Percentiles rank a stretch among this genome's conserved stretches.
These are phyloP conservation scores for Sarcomyxa edulis DNA, from an alignment of 768 basidiomycete genomes.

Conservation along the genomic window DNA sequence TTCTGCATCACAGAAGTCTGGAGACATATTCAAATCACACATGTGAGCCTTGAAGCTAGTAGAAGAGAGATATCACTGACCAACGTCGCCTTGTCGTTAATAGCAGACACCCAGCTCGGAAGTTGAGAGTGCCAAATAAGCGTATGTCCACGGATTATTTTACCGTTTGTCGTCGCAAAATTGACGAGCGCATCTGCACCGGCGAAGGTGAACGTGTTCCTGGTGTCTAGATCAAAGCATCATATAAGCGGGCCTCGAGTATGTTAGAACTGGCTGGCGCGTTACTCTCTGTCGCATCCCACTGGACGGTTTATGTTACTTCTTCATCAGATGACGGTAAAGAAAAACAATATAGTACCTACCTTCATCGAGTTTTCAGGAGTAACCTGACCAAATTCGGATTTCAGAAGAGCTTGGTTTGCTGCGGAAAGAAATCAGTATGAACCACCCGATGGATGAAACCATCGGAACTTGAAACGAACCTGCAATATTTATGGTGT, in stretches of 20 bases:
- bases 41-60: not conserved
- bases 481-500: constrained; percentile 26
- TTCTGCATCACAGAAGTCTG: constrained; percentile 39
- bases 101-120: constrained; percentile 34
- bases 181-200: constrained; percentile 33
- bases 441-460: constrained; percentile 4
- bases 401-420: constrained; percentile 26
- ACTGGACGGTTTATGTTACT: constrained; percentile 14
- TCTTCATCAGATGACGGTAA: not conserved
- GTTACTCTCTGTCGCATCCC: constrained; percentile 35
- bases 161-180: constrained; percentile 33
- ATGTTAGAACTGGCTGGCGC: constrained; percentile 5
- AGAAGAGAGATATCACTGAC: constrained; percentile 14
- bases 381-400: constrained; percentile 36
- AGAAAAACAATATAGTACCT: not conserved
- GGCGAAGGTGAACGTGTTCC: constrained; percentile 27
- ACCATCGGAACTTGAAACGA: constrained; percentile 10
- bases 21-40: not conserved
- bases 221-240: constrained; percentile 20
- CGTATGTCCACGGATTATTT: constrained; percentile 37
- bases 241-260: not conserved
- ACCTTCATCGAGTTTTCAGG: constrained; percentile 43
- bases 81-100: constrained; percentile 31
- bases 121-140: constrained; percentile 33
- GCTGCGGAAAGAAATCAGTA: constrained; percentile 12